Conservation (phyloP, 139 green algal genomes). For the Diplosphaera chodatii region DNA sequence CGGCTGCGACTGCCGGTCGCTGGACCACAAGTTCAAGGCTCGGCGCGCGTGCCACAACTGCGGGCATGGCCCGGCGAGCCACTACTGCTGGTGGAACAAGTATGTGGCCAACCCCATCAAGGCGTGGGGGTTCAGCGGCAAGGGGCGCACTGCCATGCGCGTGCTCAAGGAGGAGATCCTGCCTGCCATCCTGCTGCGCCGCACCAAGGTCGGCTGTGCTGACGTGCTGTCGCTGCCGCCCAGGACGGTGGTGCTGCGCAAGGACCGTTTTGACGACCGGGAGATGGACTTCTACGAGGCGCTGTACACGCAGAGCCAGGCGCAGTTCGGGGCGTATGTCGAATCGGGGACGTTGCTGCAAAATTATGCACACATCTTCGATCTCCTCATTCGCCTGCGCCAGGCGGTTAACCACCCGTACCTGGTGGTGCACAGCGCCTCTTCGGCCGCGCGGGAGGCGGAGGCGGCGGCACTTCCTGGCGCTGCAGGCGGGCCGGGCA, state of each 20-base stretch:
- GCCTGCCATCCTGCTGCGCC: constrained; percentile 65
- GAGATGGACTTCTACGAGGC: constrained; percentile 93
- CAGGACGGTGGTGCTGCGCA: constrained; percentile 58
- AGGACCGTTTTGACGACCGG: constrained; percentile 59
- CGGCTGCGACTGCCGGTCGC: constrained; percentile 51
- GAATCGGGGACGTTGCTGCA: constrained; percentile 59
- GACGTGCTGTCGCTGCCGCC: constrained; percentile 87
- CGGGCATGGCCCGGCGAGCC: constrained; percentile 39
- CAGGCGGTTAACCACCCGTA: constrained; percentile 84
- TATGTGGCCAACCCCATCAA: constrained; percentile 79
- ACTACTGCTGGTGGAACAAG: constrained; percentile 85
- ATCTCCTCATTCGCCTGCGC: constrained; percentile 85
- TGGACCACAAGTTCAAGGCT: constrained; percentile 67
- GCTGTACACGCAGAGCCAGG: constrained; percentile 79
- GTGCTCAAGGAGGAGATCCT: constrained; percentile 61
- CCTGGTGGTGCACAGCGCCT: constrained; percentile 73
- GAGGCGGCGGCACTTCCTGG: background rate
- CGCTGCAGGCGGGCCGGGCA: constrained; percentile 1
- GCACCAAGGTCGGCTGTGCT: constrained; percentile 84
- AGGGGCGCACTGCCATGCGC: constrained; percentile 53
- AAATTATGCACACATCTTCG: constrained; percentile 87
- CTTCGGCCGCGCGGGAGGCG: constrained; percentile 11
- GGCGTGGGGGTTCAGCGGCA: constrained; percentile 51
- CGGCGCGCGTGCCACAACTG: constrained; percentile 53
- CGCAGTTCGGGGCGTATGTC: constrained; percentile 70